Evolutionary conservation across 805 yeast genomes (phyloP).

Genomic region (Zygosaccharomyces bailii): DNA sequence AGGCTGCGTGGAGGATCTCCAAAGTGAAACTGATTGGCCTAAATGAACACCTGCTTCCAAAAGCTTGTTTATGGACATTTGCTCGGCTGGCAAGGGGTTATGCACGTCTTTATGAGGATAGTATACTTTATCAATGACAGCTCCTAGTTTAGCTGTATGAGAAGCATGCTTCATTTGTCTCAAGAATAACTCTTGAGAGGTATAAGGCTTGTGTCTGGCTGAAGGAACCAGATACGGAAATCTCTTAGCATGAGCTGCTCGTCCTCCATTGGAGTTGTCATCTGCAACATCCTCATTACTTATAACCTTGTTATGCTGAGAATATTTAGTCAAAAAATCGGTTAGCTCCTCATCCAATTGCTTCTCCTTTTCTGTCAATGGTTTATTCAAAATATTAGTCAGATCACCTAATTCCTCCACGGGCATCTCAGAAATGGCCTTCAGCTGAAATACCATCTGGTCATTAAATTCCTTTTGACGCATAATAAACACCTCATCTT

Average conservation of each 20-base stretch:
- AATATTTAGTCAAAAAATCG: slow-evolving; percentile 28
- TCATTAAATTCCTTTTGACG: slow-evolving; percentile 31
- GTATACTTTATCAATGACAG: slow-evolving; percentile 58
- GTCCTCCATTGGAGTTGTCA: neutral
- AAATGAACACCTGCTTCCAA: slow-evolving; percentile 92
- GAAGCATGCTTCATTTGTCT: slow-evolving; percentile 65
- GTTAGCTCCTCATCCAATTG: slow-evolving; percentile 33
- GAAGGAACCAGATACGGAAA: slow-evolving; percentile 63
- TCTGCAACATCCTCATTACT: slow-evolving; percentile 16
- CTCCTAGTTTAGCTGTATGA: slow-evolving; percentile 58
- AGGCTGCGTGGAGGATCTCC: slow-evolving; percentile 81
- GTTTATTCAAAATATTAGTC: slow-evolving; percentile 15
- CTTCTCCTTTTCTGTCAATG: slow-evolving; percentile 28
- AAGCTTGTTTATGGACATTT: slow-evolving; percentile 64
- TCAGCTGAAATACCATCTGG: slow-evolving; percentile 22
- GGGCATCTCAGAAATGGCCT: slow-evolving; percentile 18
- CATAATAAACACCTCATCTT: slow-evolving; percentile 24
- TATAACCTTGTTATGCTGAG: slow-evolving; percentile 21
- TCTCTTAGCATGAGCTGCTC: slow-evolving; percentile 7
- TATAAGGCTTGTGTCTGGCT: slow-evolving; percentile 59
- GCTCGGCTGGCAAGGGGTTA: slow-evolving; percentile 53
- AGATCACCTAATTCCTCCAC: slow-evolving; percentile 18
- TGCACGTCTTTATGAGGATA: slow-evolving; percentile 63
- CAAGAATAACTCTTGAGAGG: slow-evolving; percentile 70
- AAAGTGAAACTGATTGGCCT: slow-evolving; percentile 81